Base-by-base conservation (phyloP, 768 basidiomycete genomes). In the Fistulinella prunicolor region DNA sequence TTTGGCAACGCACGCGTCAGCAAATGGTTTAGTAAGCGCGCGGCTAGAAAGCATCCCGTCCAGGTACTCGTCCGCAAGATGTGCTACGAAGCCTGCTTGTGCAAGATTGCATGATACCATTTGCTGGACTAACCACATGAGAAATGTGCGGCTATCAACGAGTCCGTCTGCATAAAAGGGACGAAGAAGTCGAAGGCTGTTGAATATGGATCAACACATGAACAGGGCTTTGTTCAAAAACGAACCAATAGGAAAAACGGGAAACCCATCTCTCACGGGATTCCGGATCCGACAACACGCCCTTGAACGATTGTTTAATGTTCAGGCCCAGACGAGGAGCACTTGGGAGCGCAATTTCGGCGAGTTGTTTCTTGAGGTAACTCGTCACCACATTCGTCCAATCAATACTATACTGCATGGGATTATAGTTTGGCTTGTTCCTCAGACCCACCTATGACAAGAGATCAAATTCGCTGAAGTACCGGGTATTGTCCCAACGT, bases 241-340 rank as follows among this genome's bases (percentile, higher is more conserved):
- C 72, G 34, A 54, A 89, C 90, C 86, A 82, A 64, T 91, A 93
- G 9, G 76, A 74, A 54, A 91, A 93, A 24, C 85, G 82, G 4
- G 81, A 82, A 51, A 86, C 76, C 90, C 90, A 93, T 49, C 76
- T 75, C 46, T 86, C 82, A 24, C 89, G 78, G 13, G 79, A 72
- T 20, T 89, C 85, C 1, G 70, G 56, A 40, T 93, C 91, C 3
- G 83, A 77, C 13, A 93, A 71, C 4, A 91, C 82, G 4, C 87
- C 84, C 61, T 89, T 91, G 66, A 93, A 93, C 0, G 83, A 84
- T 50, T 85, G 84, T 58, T 90, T 92, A 60, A 92, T 87, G 55
- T 87, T 89, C 42, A 89, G 65, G 8, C 84, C 85, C 10, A 78
- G 79, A 30, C 89, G 77, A 14, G 87, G 86, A 22, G 88, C 82